Evolutionary conservation across 2,329 filamentous ascomycete genomes (phyloP).

Genomic region (Hirsutella rhossiliensis): DNA sequence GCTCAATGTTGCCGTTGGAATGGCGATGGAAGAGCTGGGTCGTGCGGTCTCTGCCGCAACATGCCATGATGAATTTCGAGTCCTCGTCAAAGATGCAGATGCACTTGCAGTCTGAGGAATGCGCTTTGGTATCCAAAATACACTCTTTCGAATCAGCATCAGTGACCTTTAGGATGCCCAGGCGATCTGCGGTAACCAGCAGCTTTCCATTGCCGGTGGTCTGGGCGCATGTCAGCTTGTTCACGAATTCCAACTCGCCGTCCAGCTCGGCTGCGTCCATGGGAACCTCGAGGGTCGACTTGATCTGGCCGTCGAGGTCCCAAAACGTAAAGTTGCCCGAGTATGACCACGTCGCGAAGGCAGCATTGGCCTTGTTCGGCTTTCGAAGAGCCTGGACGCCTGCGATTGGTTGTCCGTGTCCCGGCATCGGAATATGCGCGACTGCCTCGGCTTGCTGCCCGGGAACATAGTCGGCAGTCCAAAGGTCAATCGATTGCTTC

Average conservation of each 20-base stretch:
- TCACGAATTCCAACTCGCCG: conserved; percentile 38
- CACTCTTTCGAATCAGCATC: conserved; percentile 49
- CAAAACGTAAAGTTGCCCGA: conserved; percentile 75
- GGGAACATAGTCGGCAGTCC: conserved; percentile 33
- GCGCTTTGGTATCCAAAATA: conserved; percentile 67
- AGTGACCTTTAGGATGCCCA: conserved; percentile 67
- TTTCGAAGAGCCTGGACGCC: conserved; percentile 58
- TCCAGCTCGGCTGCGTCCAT: conserved; percentile 49
- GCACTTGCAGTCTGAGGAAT: conserved; percentile 73
- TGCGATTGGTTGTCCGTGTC: conserved; percentile 52
- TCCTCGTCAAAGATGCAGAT: conserved; percentile 59
- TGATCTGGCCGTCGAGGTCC: conserved; percentile 60
- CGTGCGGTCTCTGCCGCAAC: conserved; percentile 80
- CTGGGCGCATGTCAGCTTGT: conserved; percentile 48
- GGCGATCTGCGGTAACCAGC: conserved; percentile 74
- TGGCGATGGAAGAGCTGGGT: conserved; percentile 71
- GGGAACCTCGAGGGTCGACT: conserved; percentile 50
- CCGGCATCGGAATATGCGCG: conserved; percentile 44
- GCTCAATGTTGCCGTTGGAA: conserved; percentile 47
- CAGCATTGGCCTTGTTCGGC: conserved; percentile 49
- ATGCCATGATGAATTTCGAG: conserved; percentile 58
- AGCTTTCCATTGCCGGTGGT: conserved; percentile 50
- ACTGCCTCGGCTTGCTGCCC: conserved; percentile 23
- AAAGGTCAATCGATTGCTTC: conserved; percentile 62
- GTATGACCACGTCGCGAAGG: conserved; percentile 83